These are phyloP conservation scores for Saccharomycopsis sp. DNA, from an alignment of 805 yeast genomes.

Conservation along the genomic window DNA sequence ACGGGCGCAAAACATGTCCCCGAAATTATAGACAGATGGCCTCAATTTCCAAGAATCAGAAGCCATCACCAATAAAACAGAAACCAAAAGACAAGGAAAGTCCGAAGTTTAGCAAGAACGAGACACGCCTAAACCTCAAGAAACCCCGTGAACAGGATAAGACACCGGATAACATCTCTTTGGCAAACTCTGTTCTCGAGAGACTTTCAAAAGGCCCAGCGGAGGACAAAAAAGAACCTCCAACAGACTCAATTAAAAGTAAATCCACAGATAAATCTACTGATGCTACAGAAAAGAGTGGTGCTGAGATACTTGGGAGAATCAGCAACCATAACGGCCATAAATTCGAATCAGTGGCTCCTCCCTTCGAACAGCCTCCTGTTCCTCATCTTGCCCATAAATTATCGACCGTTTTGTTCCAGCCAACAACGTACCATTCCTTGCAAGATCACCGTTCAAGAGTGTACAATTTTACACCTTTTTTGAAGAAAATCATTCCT, in stretches of 20 bases:
- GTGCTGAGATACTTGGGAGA: neutral
- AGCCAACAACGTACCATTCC: constrained; percentile 69
- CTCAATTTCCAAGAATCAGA: neutral
- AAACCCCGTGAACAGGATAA: too few relatives aligned
- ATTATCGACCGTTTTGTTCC: constrained; percentile 65
- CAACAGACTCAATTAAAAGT: too few relatives aligned
- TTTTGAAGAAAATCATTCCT: constrained; percentile 51
- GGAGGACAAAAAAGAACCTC: neutral
- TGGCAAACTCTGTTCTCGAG: neutral
- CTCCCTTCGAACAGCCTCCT: constrained; percentile 6
- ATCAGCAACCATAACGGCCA: neutral
- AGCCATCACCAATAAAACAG: neutral
- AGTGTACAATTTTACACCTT: constrained; percentile 61
- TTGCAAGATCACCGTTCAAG: constrained; percentile 72
- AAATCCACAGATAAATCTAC: too few relatives aligned
- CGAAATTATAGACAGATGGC: neutral
- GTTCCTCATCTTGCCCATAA: constrained; percentile 55
- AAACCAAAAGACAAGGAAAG: neutral
- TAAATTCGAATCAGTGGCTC: neutral
- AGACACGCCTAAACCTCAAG: neutral
- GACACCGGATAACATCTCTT: neutral
- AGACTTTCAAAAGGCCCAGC: neutral
- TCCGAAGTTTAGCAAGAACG: neutral
- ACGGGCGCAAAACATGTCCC: neutral
- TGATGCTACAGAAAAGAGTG: neutral